A percentile compares a stretch with the other conserved stretches of the same genome.
Evolutionary conservation across 768 basidiomycete genomes (phyloP).

Genomic region (Tulasnella sp.): DNA sequence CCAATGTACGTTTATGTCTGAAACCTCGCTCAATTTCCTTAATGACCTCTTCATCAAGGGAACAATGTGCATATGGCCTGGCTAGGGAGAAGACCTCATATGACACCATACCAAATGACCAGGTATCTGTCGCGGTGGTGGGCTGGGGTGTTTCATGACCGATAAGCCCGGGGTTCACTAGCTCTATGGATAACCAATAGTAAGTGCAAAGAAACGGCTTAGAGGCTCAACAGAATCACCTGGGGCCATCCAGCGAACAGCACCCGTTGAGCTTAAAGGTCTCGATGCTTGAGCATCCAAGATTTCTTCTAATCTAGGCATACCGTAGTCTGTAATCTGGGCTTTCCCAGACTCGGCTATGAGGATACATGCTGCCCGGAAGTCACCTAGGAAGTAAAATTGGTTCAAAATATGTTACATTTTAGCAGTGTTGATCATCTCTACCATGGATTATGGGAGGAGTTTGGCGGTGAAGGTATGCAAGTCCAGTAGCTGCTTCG

Average conservation of each 20-base stretch:
- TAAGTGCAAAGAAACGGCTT: too few relatives aligned
- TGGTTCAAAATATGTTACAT: background rate
- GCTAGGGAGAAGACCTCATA: conserved; percentile 36
- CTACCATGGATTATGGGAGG: conserved; percentile 12
- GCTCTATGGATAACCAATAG: too few relatives aligned
- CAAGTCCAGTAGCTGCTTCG: conserved; percentile 4
- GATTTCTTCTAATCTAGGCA: conserved; percentile 24
- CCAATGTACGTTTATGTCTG: conserved; percentile 30
- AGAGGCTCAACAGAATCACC: background rate
- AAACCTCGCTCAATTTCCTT: conserved; percentile 28
- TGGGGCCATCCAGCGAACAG: conserved; percentile 21
- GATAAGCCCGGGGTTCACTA: conserved; percentile 23
- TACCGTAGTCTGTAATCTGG: conserved; percentile 35
- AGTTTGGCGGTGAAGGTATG: conserved; percentile 13
- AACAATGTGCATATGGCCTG: conserved; percentile 28
- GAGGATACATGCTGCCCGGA: conserved; percentile 28
- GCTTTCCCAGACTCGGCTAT: conserved; percentile 31
- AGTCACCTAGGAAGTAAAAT: conserved; percentile 24
- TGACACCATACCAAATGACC: conserved; percentile 39
- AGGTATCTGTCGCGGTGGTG: conserved; percentile 32
- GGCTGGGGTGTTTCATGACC: conserved; percentile 19
- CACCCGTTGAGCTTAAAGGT: conserved; percentile 21
- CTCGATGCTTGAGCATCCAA: background rate
- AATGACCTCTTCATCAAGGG: conserved; percentile 28
- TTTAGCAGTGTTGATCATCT: conserved; percentile 17